phyloP scores from a whole-genome alignment of 805 yeast species.

The Yamadazyma ubonensis region DNA sequence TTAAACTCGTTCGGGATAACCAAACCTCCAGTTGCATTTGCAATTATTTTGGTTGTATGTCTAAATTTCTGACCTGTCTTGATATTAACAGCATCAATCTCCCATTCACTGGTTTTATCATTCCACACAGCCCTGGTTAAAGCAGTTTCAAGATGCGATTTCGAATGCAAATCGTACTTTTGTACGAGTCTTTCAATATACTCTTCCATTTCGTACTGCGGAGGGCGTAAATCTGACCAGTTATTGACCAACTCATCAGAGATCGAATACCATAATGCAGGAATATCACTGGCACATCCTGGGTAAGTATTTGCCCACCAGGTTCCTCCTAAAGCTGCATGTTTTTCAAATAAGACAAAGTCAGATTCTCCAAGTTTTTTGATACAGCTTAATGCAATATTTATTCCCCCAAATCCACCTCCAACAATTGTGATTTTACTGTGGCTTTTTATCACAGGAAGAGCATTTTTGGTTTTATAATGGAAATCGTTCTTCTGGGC shows the following conservation, averaged over 20 bases:
- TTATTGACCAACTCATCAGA: constrained; percentile 32
- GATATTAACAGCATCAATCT: constrained; percentile 24
- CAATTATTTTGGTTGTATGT: constrained; percentile 29
- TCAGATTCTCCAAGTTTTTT: constrained; percentile 28
- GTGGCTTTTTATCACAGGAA: constrained; percentile 21
- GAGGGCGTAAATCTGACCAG: constrained; percentile 41
- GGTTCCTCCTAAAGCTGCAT: constrained; percentile 41
- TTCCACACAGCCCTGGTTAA: constrained; percentile 22
- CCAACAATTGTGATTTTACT: constrained; percentile 40
- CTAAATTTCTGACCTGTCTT: constrained; percentile 28
- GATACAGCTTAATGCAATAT: constrained; percentile 28
- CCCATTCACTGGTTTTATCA: constrained; percentile 30
- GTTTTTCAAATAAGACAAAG: constrained; percentile 38
- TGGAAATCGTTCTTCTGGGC: neutral
- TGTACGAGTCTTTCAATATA: constrained; percentile 34
- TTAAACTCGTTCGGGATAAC: constrained; percentile 33
- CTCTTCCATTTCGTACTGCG: constrained; percentile 43
- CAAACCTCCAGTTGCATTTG: constrained; percentile 35
- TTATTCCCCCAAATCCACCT: constrained; percentile 41
- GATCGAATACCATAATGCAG: constrained; percentile 41
- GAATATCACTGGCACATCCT: constrained; percentile 46
- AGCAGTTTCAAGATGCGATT: constrained; percentile 24
- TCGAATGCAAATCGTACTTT: constrained; percentile 23
- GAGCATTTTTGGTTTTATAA: constrained; percentile 7
- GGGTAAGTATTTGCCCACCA: constrained; percentile 48